A percentile compares a stretch with the other conserved stretches of the same genome.
phyloP scores from a whole-genome alignment of 2,329 filamentous ascomycete species.

The Penicillium sp. region DNA sequence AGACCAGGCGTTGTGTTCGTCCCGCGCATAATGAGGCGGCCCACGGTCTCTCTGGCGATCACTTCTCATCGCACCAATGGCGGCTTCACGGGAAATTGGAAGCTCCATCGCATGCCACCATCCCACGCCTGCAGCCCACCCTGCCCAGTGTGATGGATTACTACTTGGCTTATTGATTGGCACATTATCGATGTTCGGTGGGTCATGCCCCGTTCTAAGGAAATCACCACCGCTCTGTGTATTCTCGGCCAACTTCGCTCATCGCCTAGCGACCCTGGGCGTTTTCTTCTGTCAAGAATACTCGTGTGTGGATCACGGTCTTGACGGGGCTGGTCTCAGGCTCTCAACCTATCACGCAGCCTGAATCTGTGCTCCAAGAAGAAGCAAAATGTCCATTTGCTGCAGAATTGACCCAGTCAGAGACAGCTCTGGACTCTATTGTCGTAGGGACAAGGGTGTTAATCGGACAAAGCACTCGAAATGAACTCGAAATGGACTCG shows the following conservation, averaged over 20 bases:
- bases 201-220: neutral
- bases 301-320: conserved; percentile 13
- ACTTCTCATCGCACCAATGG: conserved; percentile 21
- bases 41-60: conserved; percentile 22
- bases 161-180: neutral
- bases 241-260: conserved; percentile 3
- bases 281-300: conserved; percentile 12
- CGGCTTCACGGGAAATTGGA: conserved; percentile 20
- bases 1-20: conserved; percentile 14
- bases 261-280: neutral
- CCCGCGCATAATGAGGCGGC: conserved; percentile 15
- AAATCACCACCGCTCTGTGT: neutral
- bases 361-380: conserved; percentile 13
- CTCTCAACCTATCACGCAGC: conserved; percentile 16
- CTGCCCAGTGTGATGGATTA: neutral
- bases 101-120: conserved; percentile 17
- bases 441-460: neutral
- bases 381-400: conserved; percentile 4
- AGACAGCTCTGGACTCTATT: neutral
- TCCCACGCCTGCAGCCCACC: conserved; percentile 9
- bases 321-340: conserved; percentile 5
- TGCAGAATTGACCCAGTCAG: conserved; percentile 8
- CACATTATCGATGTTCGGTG: neutral
- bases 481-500: neutral
- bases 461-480: neutral